These are phyloP conservation scores for Hsuehochloa calcarea DNA, from an alignment of 176 grass and related monocot genomes.

Conservation along the genomic window DNA sequence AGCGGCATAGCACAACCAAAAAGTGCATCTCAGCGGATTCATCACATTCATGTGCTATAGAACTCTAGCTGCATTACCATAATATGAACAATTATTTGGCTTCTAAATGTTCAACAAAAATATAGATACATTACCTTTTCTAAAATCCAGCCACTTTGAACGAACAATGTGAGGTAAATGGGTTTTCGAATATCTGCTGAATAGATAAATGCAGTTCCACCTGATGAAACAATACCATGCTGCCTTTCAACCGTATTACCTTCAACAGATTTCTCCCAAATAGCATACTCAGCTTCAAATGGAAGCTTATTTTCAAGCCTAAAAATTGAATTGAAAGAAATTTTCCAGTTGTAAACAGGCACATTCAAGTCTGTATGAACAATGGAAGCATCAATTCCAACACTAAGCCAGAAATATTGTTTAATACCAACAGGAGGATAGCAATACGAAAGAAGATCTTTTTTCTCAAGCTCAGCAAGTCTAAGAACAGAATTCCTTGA, in stretches of 20 bases:
- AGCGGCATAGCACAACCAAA: neutral
- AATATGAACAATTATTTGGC: neutral
- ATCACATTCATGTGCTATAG: neutral
- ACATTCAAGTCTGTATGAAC: slow-evolving; percentile 91
- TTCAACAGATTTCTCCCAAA: slow-evolving; percentile 83
- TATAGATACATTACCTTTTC: slow-evolving; percentile 72
- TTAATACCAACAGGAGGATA: slow-evolving; percentile 43
- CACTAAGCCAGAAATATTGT: slow-evolving; percentile 81
- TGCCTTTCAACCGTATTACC: slow-evolving; percentile 89
- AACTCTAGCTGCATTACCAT: slow-evolving; percentile 3
- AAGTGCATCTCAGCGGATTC: neutral
- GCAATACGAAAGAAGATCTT: slow-evolving; percentile 75
- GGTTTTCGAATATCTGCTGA: slow-evolving; percentile 85
- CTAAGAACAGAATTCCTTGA: slow-evolving; percentile 64
- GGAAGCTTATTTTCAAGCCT: slow-evolving; percentile 98
- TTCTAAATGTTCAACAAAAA: neutral
- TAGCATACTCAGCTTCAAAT: slow-evolving; percentile 83
- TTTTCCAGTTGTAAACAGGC: slow-evolving; percentile 87
- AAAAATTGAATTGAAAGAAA: slow-evolving; percentile 88
- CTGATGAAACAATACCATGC: slow-evolving; percentile 64
- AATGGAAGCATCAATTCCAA: slow-evolving; percentile 82
- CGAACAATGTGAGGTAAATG: slow-evolving; percentile 85
- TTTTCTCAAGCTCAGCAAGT: slow-evolving; percentile 88
- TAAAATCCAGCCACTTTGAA: slow-evolving; percentile 87
- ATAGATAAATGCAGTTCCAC: slow-evolving; percentile 83